Evolutionary conservation across 2,329 filamentous ascomycete genomes (phyloP).

Genomic region (Paraphaeosphaeria minitans): DNA sequence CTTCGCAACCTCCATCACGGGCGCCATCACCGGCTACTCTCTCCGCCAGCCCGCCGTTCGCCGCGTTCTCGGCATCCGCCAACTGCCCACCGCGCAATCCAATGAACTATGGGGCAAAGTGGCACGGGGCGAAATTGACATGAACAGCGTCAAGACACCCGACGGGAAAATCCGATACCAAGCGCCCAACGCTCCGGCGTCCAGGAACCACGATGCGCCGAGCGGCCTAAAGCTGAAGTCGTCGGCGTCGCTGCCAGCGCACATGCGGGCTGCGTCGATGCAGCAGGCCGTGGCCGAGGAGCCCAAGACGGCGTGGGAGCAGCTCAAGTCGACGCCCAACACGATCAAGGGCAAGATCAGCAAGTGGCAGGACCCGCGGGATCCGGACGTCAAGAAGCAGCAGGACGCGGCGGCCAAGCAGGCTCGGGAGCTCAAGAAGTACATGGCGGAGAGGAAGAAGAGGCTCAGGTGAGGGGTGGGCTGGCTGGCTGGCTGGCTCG

Average conservation of each 20-base stretch:
- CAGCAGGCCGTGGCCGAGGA: constrained; percentile 15
- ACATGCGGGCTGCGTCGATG: constrained; percentile 21
- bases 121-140: constrained; percentile 31
- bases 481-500: constrained; percentile 25
- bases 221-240: constrained; percentile 30
- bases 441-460: constrained; percentile 33
- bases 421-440: constrained; percentile 36
- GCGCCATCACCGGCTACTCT: constrained; percentile 46
- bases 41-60: constrained; percentile 48
- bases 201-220: neutral
- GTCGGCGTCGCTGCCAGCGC: constrained; percentile 29
- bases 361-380: constrained; percentile 20
- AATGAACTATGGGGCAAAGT: constrained; percentile 35
- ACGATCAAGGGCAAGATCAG: constrained; percentile 25
- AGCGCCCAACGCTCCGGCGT: constrained; percentile 19
- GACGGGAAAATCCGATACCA: constrained; percentile 39
- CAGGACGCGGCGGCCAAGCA: constrained; percentile 27
- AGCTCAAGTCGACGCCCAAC: constrained; percentile 30
- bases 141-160: constrained; percentile 26
- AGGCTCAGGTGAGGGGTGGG: too few relatives aligned
- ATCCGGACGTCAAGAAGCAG: constrained; percentile 22
- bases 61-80: constrained; percentile 42
- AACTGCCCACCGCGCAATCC: constrained; percentile 29
- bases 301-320: constrained; percentile 27
- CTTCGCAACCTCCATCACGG: constrained; percentile 50